Percentiles rank a stretch among this genome's conserved stretches.
Conservation (phyloP, 2,329 filamentous ascomycete genomes). For the Camillea tinctor region DNA sequence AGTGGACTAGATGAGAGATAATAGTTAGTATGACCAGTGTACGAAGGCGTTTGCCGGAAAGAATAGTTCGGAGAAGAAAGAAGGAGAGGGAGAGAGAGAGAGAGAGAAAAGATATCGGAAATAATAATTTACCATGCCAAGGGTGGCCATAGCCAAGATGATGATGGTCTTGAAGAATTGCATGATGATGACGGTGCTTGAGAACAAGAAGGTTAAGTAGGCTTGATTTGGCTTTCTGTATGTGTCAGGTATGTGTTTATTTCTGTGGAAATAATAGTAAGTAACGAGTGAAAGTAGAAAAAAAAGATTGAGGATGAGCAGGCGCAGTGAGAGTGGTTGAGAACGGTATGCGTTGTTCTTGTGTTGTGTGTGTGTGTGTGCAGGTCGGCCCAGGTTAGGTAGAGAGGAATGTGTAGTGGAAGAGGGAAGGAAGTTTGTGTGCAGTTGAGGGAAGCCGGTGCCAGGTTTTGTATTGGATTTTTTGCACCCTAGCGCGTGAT, state of each 20-base stretch:
- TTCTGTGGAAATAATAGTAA: not conserved
- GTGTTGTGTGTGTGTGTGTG: not conserved
- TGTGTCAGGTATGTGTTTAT: not conserved
- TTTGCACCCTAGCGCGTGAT: not conserved
- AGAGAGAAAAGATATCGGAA: not conserved
- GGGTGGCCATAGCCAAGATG: conserved; percentile 21
- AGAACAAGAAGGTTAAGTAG: conserved; percentile 8
- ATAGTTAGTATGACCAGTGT: not conserved
- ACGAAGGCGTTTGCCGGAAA: conserved; percentile 2
- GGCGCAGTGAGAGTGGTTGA: not conserved
- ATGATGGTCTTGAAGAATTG: conserved; percentile 27
- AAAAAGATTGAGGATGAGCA: not conserved
- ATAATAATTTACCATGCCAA: conserved; percentile 28
- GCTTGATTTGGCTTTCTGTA: conserved; percentile 5
- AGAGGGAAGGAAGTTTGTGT: not conserved
- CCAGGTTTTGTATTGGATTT: not conserved
- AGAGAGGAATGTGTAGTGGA: not conserved
- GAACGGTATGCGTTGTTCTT: not conserved
- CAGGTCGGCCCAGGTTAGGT: not conserved
- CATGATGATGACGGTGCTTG: conserved; percentile 25
- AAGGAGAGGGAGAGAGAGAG: not conserved
- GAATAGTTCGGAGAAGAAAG: too few species aligned
- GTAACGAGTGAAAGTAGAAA: not conserved
- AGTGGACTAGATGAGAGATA: conserved; percentile 11
- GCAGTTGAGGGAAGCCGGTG: not conserved